Conservation (phyloP, 2,329 filamentous ascomycete species). For the Alternaria sp. region DNA sequence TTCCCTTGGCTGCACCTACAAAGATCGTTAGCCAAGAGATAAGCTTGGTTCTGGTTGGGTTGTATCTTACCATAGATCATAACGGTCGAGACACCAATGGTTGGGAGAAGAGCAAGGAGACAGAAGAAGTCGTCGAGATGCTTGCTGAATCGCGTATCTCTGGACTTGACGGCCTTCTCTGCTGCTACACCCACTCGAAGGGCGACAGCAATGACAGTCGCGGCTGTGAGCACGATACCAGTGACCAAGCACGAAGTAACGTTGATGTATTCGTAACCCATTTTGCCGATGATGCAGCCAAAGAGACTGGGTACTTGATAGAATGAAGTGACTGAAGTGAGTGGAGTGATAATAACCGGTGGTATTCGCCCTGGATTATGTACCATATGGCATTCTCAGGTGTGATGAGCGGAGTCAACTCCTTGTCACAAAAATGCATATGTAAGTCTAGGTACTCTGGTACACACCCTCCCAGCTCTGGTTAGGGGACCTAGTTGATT, state of each 20-base stretch:
- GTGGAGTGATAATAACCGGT: neutral
- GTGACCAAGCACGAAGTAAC: slow-evolving; percentile 9
- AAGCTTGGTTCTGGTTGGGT: neutral
- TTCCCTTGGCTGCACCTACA: slow-evolving; percentile 10
- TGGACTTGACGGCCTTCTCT: neutral
- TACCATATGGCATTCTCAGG: slow-evolving; percentile 6
- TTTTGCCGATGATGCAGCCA: neutral
- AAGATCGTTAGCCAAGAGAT: neutral
- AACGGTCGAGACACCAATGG: slow-evolving; percentile 11
- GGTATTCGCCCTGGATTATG: neutral
- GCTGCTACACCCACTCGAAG: neutral
- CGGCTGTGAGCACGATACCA: neutral
- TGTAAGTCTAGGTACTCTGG: neutral
- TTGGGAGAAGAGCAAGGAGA: slow-evolving; percentile 11
- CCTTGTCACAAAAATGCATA: neutral
- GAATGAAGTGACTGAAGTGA: neutral
- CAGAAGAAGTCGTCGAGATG: slow-evolving; percentile 15
- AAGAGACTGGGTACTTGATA: neutral
- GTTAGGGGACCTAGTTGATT: slow-evolving; percentile 3
- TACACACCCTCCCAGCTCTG: neutral
- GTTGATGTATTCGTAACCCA: slow-evolving; percentile 17
- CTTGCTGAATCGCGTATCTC: slow-evolving; percentile 3
- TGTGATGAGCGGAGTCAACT: neutral
- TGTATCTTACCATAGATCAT: slow-evolving; percentile 14
- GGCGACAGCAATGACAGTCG: slow-evolving; percentile 2